These are phyloP conservation scores for Amorphotheca resinae DNA, from an alignment of 495 filamentous ascomycete genomes.

Conservation along the genomic window DNA sequence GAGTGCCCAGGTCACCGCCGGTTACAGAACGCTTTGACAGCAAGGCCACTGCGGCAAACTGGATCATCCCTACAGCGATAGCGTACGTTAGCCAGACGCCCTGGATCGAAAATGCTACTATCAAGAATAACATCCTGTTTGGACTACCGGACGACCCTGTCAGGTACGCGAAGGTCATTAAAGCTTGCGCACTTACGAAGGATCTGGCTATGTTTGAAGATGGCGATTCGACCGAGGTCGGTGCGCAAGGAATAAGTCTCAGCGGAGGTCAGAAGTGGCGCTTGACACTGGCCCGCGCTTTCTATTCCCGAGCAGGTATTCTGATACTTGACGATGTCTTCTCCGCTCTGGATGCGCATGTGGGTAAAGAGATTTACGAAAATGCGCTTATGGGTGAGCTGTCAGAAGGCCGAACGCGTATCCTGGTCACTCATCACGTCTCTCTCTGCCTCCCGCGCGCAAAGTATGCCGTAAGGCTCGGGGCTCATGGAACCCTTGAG, in stretches of 20 bases:
- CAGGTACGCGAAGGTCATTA: conserved; percentile 43
- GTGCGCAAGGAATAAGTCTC: conserved; percentile 55
- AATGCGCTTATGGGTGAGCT: conserved; percentile 37
- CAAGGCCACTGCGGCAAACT: conserved; percentile 34
- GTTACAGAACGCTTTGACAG: conserved; percentile 29
- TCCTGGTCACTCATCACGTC: conserved; percentile 41
- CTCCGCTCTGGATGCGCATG: conserved; percentile 46
- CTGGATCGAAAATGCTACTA: conserved; percentile 42
- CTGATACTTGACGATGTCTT: conserved; percentile 60
- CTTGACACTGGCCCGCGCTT: conserved; percentile 53
- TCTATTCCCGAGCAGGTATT: conserved; percentile 54
- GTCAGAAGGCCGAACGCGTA: conserved; percentile 32
- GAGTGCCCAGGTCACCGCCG: conserved; percentile 28
- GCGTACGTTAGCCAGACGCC: conserved; percentile 37
- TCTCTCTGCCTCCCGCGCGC: conserved; percentile 17
- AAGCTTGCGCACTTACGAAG: conserved; percentile 49
- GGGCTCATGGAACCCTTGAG: conserved; percentile 35
- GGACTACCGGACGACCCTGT: conserved; percentile 32
- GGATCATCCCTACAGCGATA: conserved; percentile 36
- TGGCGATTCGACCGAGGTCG: conserved; percentile 58
- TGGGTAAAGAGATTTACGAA: conserved; percentile 34
- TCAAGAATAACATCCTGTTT: conserved; percentile 47
- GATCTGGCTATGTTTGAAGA: conserved; percentile 52
- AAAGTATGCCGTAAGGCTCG: conserved; percentile 27
- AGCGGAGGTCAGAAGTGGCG: conserved; percentile 63